Evolutionary conservation across 2,329 filamentous ascomycete genomes (phyloP), one percentile per base, ranked within the genome.

Genomic region (Aspergillus piperis): DNA sequence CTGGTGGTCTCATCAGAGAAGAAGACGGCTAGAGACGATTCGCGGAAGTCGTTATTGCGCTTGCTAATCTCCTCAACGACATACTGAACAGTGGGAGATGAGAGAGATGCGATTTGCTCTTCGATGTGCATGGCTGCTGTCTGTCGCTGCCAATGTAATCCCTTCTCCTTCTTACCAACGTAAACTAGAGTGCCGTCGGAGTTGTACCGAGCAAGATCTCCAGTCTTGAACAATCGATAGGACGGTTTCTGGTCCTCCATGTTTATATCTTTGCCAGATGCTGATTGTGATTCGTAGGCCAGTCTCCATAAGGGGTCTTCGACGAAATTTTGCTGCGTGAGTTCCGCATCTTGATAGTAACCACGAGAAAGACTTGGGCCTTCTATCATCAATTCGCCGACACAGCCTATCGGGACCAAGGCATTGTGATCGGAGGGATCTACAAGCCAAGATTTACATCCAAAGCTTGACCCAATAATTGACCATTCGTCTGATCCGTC

Each of bases 321-420:
- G 30, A 88, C 81, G 60, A 88, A 88, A 0, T 77, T 79, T 6
- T 75, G 72, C 1, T 74, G 76, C 0, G 83, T 84, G 67, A 82
- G 82, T n/a, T 77, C 78, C 0, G 78, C 73, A 57, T 85, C 78
- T 38, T 80, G 78, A n/a, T 87, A 73, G 61, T 88, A 88, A 6
- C 84, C 84, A 13, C 80, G 73, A 3, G 83, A 84, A 0, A 88
- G 81, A 27, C 84, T 78, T 0, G 84, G 83, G 0, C 70, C 70
- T 53, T 72, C 68, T 5, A 73, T 52, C 1, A 66, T 23, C 6
- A 71, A 17, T 50, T 71, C 69, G 44, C 69, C 69, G 41, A 64
- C 58, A 30, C 64, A 64, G 32, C 77, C 77, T 11, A 81, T 68
- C 0, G 79, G 73, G 11, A 73, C 68, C 32, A 77, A 64, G 2